phyloP scores from a whole-genome alignment of 352 stramenopile species.

The Pythium aristosporum region DNA sequence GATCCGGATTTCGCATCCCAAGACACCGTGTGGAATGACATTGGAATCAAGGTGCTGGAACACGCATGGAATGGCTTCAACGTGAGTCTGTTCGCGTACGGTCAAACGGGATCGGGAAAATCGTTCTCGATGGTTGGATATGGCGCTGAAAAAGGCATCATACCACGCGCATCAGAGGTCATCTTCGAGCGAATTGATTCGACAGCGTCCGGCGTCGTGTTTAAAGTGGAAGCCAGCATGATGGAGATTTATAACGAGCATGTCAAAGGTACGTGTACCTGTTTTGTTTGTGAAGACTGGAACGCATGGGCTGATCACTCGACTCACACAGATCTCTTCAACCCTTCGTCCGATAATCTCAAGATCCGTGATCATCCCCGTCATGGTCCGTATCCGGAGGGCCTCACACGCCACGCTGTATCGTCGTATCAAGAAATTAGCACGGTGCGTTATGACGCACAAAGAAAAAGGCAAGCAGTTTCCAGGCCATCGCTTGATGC shows the following conservation, averaged over 20 bases:
- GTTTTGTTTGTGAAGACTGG: neutral
- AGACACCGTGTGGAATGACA: constrained; percentile 84
- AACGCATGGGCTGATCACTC: neutral
- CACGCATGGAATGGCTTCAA: constrained; percentile 91
- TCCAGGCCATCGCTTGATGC: neutral
- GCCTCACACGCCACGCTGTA: constrained; percentile 75
- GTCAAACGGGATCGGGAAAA: constrained; percentile 84
- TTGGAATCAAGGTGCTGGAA: constrained; percentile 84
- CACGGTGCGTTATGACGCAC: constrained; percentile 29
- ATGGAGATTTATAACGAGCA: constrained; percentile 91
- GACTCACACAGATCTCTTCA: constrained; percentile 77
- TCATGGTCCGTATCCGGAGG: constrained; percentile 81
- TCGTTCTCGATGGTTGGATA: constrained; percentile 90
- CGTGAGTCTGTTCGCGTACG: constrained; percentile 86
- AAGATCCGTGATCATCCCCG: constrained; percentile 87
- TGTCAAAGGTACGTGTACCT: constrained; percentile 59
- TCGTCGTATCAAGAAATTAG: constrained; percentile 83
- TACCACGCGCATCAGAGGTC: constrained; percentile 74
- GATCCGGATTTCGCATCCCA: constrained; percentile 72
- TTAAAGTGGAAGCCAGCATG: constrained; percentile 89
- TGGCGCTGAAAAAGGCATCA: constrained; percentile 79
- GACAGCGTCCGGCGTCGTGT: constrained; percentile 47
- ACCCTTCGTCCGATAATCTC: constrained; percentile 79
- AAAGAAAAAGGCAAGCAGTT: neutral
- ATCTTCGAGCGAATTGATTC: constrained; percentile 81